phyloP scores from a whole-genome alignment of 1,284 basidiomycete species.

The Xerocomus subilludens region DNA sequence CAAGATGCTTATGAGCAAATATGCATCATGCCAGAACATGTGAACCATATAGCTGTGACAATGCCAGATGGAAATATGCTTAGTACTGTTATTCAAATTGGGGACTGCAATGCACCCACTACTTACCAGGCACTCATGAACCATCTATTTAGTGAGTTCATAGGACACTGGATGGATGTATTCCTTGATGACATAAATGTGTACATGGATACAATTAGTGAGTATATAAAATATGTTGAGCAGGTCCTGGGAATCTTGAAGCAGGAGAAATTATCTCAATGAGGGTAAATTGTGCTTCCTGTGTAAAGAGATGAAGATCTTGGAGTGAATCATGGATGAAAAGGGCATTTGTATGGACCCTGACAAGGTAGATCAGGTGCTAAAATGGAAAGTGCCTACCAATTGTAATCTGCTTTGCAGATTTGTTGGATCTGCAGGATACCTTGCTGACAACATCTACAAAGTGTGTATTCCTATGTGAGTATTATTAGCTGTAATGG shows the following conservation, averaged over 20 bases:
- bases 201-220: slow-evolving; percentile 50
- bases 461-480: slow-evolving; percentile 60
- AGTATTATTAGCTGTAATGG: slow-evolving; percentile 45
- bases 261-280: slow-evolving; percentile 47
- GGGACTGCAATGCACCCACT: slow-evolving; percentile 47
- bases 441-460: slow-evolving; percentile 49
- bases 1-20: slow-evolving; percentile 57
- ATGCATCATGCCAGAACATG: slow-evolving; percentile 50
- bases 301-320: slow-evolving; percentile 43
- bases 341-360: slow-evolving; percentile 57
- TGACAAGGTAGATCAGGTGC: slow-evolving; percentile 52
- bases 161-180: slow-evolving; percentile 42
- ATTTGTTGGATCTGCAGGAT: slow-evolving; percentile 52
- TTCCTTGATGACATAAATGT: slow-evolving; percentile 55
- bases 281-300: slow-evolving; percentile 50
- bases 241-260: slow-evolving; percentile 49
- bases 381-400: slow-evolving; percentile 51
- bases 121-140: slow-evolving; percentile 53
- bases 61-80: slow-evolving; percentile 55
- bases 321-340: slow-evolving; percentile 53
- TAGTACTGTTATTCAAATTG: slow-evolving; percentile 51
- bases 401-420: slow-evolving; percentile 44
- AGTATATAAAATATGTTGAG: slow-evolving; percentile 52
- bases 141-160: slow-evolving; percentile 44
- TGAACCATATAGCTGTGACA: slow-evolving; percentile 37